Evolutionary conservation across 768 basidiomycete genomes (phyloP).

Genomic region (Plicaturopsis crispa): DNA sequence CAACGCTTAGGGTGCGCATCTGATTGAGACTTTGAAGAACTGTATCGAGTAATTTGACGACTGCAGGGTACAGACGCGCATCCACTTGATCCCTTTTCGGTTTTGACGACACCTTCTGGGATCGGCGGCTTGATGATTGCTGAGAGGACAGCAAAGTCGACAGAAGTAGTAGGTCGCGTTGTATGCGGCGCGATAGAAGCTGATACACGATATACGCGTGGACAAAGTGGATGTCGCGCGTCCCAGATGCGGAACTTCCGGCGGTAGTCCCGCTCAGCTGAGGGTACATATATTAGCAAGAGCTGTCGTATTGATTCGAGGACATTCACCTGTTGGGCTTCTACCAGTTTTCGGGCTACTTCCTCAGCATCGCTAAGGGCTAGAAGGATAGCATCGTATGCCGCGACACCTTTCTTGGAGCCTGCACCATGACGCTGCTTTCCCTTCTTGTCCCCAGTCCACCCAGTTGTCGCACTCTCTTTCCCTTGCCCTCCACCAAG

Average conservation of each 20-base stretch:
- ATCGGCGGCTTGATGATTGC: slow-evolving; percentile 16
- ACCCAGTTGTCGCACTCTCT: slow-evolving; percentile 20
- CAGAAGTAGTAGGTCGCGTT: slow-evolving; percentile 80
- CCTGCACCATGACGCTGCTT: slow-evolving; percentile 29
- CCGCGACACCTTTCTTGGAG: slow-evolving; percentile 73
- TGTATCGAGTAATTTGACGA: slow-evolving; percentile 85
- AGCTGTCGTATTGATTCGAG: not conserved
- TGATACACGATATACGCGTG: slow-evolving; percentile 86
- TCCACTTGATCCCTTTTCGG: slow-evolving; percentile 47
- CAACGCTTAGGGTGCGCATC: slow-evolving; percentile 75
- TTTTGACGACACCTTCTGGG: slow-evolving; percentile 15
- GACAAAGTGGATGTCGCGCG: slow-evolving; percentile 75
- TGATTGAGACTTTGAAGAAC: slow-evolving; percentile 79
- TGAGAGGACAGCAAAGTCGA: slow-evolving; percentile 50
- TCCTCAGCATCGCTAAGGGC: slow-evolving; percentile 88
- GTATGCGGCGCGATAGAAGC: slow-evolving; percentile 78
- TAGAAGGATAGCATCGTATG: slow-evolving; percentile 79
- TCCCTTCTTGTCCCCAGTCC: slow-evolving; percentile 28
- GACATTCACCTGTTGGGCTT: slow-evolving; percentile 67
- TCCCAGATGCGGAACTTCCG: slow-evolving; percentile 30
- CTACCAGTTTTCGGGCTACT: slow-evolving; percentile 69
- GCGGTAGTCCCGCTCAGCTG: slow-evolving; percentile 36
- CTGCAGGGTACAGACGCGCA: slow-evolving; percentile 69
- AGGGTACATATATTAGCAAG: slow-evolving; percentile 2
- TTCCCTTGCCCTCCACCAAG: slow-evolving; percentile 31